Conservation (phyloP, 2,329 filamentous ascomycete species). For the Sporothrix brunneoviolacea region DNA sequence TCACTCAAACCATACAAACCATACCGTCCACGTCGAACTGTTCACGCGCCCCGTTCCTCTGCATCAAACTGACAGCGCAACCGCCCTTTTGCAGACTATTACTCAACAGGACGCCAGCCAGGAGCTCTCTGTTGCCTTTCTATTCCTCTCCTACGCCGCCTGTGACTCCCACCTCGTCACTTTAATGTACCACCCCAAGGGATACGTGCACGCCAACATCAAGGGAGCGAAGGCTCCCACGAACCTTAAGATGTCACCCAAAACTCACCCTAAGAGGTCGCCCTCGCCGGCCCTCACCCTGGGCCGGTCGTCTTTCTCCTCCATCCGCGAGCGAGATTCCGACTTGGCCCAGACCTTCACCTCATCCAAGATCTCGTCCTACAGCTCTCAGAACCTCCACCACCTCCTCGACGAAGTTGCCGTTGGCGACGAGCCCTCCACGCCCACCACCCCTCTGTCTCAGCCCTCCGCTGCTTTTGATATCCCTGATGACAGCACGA, state of each 20-base stretch:
- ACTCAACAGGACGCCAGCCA: background rate
- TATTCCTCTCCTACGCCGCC: background rate
- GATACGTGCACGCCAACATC: slow-evolving; percentile 6
- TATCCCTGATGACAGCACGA: background rate
- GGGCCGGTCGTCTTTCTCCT: slow-evolving; percentile 53
- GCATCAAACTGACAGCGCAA: slow-evolving; percentile 5
- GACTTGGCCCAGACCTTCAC: slow-evolving; percentile 58
- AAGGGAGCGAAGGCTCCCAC: slow-evolving; percentile 12
- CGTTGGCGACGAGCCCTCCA: slow-evolving; percentile 40
- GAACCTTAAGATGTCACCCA: slow-evolving; percentile 12
- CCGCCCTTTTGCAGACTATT: background rate
- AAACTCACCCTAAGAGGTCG: slow-evolving; percentile 11
- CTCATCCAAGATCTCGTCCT: slow-evolving; percentile 55
- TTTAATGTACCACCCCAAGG: slow-evolving; percentile 12
- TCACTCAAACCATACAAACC: background rate
- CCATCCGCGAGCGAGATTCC: slow-evolving; percentile 53
- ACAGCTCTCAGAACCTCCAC: slow-evolving; percentile 25
- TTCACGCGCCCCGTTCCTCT: background rate
- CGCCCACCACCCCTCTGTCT: slow-evolving; percentile 15
- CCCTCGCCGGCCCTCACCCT: slow-evolving; percentile 13
- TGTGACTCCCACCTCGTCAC: background rate
- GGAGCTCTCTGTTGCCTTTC: background rate
- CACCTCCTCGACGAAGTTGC: slow-evolving; percentile 39
- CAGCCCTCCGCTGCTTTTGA: slow-evolving; percentile 20
- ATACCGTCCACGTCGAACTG: background rate